Percentiles rank a stretch among this genome's conserved stretches.
These are phyloP conservation scores for Botrytis tulipae DNA, from an alignment of 2,329 filamentous ascomycete genomes.

Conservation along the genomic window DNA sequence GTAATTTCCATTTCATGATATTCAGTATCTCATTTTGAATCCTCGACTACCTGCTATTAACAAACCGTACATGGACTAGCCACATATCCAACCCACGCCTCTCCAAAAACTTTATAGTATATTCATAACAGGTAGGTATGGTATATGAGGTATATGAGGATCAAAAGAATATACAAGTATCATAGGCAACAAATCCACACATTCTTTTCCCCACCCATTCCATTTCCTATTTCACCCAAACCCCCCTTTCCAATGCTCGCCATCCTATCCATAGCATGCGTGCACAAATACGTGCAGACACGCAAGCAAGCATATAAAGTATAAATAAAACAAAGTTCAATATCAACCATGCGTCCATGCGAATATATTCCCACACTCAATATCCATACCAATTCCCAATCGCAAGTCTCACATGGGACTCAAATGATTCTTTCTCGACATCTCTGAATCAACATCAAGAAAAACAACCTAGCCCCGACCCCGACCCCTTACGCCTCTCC, in stretches of 20 bases:
- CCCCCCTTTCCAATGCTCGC: background rate
- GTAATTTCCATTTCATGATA: background rate
- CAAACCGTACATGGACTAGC: background rate
- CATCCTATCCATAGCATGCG: background rate
- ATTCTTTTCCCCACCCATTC: constrained; percentile 8
- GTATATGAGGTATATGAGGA: background rate
- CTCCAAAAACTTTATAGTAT: background rate
- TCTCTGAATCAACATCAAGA: constrained; percentile 8
- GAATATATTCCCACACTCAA: background rate
- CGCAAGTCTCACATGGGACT: background rate
- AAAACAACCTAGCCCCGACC: background rate
- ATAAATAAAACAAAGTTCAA: constrained; percentile 9
- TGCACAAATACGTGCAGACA: background rate
- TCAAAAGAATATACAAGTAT: constrained; percentile 8
- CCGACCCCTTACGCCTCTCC: background rate
- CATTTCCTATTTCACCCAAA: constrained; percentile 11
- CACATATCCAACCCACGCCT: background rate
- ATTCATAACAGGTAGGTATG: background rate
- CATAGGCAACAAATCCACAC: background rate
- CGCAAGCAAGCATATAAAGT: constrained; percentile 4
- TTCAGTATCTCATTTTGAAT: background rate
- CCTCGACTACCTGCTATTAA: background rate
- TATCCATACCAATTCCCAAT: background rate
- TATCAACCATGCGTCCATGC: constrained; percentile 6
- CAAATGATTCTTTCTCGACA: background rate